Base-by-base conservation (phyloP, 345 rosid species). In the Laguncularia racemosa region DNA sequence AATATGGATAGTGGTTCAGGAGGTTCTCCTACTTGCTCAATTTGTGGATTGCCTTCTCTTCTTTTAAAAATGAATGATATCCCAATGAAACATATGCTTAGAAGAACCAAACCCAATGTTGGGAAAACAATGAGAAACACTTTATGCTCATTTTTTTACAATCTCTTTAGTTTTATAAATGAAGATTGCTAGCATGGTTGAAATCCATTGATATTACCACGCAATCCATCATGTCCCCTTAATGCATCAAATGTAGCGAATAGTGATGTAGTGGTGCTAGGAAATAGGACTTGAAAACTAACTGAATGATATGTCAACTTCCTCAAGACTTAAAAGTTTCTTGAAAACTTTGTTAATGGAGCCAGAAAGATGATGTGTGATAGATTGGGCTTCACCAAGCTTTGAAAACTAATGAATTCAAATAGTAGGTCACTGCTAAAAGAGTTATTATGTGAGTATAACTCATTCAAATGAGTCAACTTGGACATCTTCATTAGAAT, bases 271-370 rank as follows among this genome's bases (percentile, higher is more conserved):
- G 65, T 58, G 14, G 38, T 56, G 15, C 65, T 3, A 0, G 85
- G 80, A 23, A 81, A 13, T n/a, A 0, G 67, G 76, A 18, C 82
- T 76, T 14, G 45, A 15, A n/a, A 77, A 45, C 9, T 53, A 28
- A 38, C 75, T 70, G 7, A 58, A n/a, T 0, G 75, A 77, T n/a
- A 81, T 19, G 44, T 72, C 74, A 18, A 72, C 66, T 13, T 10
- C 1, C 6, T 0, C 11, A 44, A 72, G n/a, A 26, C 58, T 55
- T 0, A 2, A 6, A 53, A 64, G 43, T 6, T 23, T 14, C 2
- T 15, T 28, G 12, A 75, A 59, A 16, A 20, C 28, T 1, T 14
- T 0, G 1, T 69, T 69, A 20, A 77, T 55, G 8, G 10, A 28
- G 17, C 82, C 80, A 23, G 68, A 58, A 16, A 81, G 55, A 16